phyloP scores from a whole-genome alignment of 805 yeast genomes.

The Saturnispora ahearnii region DNA sequence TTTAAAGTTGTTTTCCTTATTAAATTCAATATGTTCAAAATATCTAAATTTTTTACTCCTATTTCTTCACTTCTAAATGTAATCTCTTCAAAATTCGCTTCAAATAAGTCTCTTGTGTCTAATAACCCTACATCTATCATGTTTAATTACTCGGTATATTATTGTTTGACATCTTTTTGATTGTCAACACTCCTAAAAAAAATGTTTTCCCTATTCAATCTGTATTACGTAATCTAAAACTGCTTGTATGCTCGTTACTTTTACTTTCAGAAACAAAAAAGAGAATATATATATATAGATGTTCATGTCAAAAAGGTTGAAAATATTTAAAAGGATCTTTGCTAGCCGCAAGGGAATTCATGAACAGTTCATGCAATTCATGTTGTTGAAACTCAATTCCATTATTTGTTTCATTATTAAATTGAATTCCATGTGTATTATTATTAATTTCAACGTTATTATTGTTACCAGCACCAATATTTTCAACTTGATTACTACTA shows the following conservation, averaged over 20 bases:
- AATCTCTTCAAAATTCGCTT: background rate
- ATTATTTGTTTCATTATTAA: background rate
- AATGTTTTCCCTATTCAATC: too few relatives aligned
- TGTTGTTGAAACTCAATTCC: background rate
- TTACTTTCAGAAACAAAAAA: background rate
- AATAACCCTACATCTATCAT: background rate
- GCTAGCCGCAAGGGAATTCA: background rate
- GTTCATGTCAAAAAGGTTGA: background rate
- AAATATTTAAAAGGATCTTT: slow-evolving; percentile 4
- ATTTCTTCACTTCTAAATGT: background rate
- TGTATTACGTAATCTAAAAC: too few relatives aligned
- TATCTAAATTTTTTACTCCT: background rate
- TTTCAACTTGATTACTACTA: background rate
- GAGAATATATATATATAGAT: background rate
- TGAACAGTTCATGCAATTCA: background rate
- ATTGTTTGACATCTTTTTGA: too few relatives aligned
- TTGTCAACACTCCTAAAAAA: too few relatives aligned
- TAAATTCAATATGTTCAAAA: background rate
- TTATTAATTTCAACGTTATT: background rate
- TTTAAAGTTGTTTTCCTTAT: background rate
- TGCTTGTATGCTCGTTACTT: too few relatives aligned
- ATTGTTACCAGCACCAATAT: background rate
- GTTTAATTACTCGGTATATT: too few relatives aligned
- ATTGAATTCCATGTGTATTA: background rate
- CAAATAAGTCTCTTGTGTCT: background rate